Conservation (phyloP, 495 filamentous ascomycete genomes). For the Thermochaetoides thermophila region DNA sequence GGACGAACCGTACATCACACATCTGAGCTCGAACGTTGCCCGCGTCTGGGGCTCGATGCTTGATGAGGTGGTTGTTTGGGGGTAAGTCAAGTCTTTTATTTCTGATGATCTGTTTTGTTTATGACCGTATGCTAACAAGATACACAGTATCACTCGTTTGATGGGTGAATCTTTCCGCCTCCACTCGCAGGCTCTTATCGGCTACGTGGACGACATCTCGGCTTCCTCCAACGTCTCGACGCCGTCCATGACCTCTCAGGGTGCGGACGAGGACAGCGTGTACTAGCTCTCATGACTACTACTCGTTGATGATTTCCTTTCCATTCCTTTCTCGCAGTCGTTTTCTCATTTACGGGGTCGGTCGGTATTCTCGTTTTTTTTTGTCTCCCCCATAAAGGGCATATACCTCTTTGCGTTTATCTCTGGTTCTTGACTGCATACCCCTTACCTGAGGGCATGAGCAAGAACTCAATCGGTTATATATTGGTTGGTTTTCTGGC, state of each 20-base stretch:
- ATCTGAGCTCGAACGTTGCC: conserved; percentile 81
- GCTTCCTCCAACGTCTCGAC: conserved; percentile 42
- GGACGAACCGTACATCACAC: conserved; percentile 55
- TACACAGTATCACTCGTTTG: conserved; percentile 74
- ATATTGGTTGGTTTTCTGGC: conserved; percentile 16
- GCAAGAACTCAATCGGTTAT: no score
- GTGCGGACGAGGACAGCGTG: conserved; percentile 45
- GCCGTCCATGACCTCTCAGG: conserved; percentile 47
- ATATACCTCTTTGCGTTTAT: conserved; percentile 32
- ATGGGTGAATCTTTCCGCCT: conserved; percentile 98
- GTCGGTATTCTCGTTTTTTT: conserved; percentile 13
- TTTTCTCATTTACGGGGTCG: conserved; percentile 21
- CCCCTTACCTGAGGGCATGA: conserved; percentile 19
- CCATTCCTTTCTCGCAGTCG: no score
- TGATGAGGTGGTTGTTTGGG: conserved; percentile 98
- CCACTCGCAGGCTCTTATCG: conserved; percentile 82
- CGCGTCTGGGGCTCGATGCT: conserved; percentile 96
- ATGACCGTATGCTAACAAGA: conserved; percentile 29
- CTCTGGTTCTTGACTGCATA: conserved; percentile 12
- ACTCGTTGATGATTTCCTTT: conserved; percentile 35
- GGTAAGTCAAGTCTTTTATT: conserved; percentile 35
- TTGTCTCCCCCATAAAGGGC: conserved; percentile 25
- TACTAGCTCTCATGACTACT: conserved; percentile 36
- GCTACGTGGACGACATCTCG: conserved; percentile 72
- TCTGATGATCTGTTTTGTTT: conserved; percentile 3